Percentiles rank a stretch among this genome's conserved stretches.
Evolutionary conservation across 345 rosid species (phyloP).

Genomic region (Gossypium turneri): DNA sequence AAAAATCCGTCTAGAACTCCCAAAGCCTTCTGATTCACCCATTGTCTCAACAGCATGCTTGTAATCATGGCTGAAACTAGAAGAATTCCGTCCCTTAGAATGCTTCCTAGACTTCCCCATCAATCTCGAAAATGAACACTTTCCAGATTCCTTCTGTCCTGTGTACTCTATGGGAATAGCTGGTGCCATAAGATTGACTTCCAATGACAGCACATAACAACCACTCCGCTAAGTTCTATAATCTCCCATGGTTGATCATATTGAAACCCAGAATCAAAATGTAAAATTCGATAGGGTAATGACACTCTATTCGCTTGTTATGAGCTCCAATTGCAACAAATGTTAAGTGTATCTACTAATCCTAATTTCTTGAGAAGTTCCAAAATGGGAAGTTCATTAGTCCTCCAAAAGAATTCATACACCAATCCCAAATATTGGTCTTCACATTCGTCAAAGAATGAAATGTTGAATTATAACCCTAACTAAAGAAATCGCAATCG

Average conservation of each 20-base stretch:
- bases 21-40: constrained; percentile 69
- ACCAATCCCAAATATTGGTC: background rate
- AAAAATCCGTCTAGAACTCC: constrained; percentile 55
- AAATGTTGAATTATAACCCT: background rate
- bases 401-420: background rate
- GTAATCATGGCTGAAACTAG: constrained; percentile 60
- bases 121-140: constrained; percentile 30
- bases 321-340: background rate
- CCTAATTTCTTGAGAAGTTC: background rate
- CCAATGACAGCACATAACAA: constrained; percentile 20
- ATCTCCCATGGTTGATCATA: background rate
- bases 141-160: constrained; percentile 45
- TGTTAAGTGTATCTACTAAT: background rate
- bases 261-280: background rate
- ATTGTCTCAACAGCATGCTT: constrained; percentile 56
- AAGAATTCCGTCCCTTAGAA: constrained; percentile 54
- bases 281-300: background rate
- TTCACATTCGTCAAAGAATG: background rate
- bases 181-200: constrained; percentile 53
- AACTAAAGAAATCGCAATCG: background rate
- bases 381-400: background rate
- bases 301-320: background rate
- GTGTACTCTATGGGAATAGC: constrained; percentile 54
- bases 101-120: constrained; percentile 74
- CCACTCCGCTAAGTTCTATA: background rate